Evolutionary conservation across 306 rosid species (phyloP).

Genomic region (Fragaria ananassa): DNA sequence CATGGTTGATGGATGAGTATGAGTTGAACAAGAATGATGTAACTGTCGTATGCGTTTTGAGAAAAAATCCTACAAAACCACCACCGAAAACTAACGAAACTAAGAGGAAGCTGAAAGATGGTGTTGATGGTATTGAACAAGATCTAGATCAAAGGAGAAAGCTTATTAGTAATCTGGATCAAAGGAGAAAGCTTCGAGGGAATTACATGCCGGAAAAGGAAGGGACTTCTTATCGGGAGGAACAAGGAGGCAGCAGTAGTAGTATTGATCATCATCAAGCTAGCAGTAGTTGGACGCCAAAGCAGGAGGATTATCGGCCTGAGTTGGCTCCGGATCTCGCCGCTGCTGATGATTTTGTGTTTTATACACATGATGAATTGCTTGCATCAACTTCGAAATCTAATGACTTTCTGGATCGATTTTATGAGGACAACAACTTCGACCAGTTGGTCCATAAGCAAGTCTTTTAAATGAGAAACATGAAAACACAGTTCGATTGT

Average conservation of each 20-base stretch:
- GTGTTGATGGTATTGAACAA: background rate
- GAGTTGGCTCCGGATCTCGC: background rate
- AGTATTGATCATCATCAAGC: background rate
- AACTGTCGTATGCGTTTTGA: background rate
- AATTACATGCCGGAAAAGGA: background rate
- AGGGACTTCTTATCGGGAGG: background rate
- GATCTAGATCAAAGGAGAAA: background rate
- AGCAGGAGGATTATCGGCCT: background rate
- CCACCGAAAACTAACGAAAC: background rate
- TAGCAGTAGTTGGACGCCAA: background rate
- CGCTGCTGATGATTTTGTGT: background rate
- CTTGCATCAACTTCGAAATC: background rate
- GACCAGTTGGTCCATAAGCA: background rate
- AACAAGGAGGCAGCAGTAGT: background rate
- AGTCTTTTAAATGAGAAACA: background rate
- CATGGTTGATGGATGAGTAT: background rate
- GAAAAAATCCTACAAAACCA: background rate
- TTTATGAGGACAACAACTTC: background rate
- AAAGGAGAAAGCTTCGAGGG: background rate
- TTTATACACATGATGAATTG: background rate
- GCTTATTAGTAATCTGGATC: background rate
- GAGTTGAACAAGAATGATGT: background rate
- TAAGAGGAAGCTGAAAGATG: background rate
- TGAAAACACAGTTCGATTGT: background rate
- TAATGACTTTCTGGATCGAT: background rate